Percentiles rank a stretch among this genome's conserved stretches.
Evolutionary conservation across 257 asterid species (phyloP).

Genomic region (Solanum phureja): DNA sequence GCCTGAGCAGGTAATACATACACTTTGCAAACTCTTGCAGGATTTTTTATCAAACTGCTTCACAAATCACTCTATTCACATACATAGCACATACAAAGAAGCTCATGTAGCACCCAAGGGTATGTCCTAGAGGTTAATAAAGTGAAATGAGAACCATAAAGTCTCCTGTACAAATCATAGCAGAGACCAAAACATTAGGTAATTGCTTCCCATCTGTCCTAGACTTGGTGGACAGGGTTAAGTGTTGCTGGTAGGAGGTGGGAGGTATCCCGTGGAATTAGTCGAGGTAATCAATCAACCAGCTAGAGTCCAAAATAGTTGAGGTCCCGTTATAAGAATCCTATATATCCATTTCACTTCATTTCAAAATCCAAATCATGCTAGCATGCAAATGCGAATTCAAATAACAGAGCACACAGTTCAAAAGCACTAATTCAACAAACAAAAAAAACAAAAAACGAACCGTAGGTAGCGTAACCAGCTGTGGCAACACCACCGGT

Average conservation of each 20-base stretch:
- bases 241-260: neutral
- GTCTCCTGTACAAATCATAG: neutral
- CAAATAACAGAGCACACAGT: neutral
- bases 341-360: neutral
- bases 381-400: neutral
- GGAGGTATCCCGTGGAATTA: neutral
- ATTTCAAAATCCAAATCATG: neutral
- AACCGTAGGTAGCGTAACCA: conserved; percentile 69
- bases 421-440: neutral
- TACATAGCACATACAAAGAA: neutral
- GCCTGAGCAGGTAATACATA: neutral
- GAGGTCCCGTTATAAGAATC: neutral
- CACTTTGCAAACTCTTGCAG: neutral
- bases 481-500: conserved; percentile 66
- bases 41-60: neutral
- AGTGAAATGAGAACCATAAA: neutral
- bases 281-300: neutral
- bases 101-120: neutral
- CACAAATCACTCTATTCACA: neutral
- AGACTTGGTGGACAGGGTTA: neutral
- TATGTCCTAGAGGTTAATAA: neutral
- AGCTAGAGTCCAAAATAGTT: neutral
- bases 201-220: neutral
- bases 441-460: neutral
- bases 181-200: neutral